phyloP scores from a whole-genome alignment of 2,329 filamentous ascomycete species.

The Ophiosphaerella narmari region DNA sequence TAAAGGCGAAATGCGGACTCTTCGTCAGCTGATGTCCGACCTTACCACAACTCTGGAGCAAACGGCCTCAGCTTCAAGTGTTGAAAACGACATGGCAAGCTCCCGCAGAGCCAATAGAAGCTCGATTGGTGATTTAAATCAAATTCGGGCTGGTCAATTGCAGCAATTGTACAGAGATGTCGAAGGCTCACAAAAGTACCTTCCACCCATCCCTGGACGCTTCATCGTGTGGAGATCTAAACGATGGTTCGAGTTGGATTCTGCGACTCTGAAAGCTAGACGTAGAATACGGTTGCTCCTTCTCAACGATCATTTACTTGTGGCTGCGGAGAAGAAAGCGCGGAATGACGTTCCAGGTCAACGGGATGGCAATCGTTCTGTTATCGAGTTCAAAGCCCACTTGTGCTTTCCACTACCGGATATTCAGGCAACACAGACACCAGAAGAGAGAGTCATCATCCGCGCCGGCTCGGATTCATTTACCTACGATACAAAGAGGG shows the following conservation, averaged over 20 bases:
- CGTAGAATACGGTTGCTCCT: conserved; percentile 89
- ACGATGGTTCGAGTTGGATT: conserved; percentile 94
- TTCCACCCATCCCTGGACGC: conserved; percentile 86
- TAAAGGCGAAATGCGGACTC: conserved; percentile 90
- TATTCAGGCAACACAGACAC: conserved; percentile 86
- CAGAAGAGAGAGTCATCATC: conserved; percentile 72
- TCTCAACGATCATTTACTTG: conserved; percentile 89
- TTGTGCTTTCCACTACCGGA: conserved; percentile 93
- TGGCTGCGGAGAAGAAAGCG: conserved; percentile 93
- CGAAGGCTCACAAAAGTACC: conserved; percentile 96
- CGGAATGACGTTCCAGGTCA: conserved; percentile 69
- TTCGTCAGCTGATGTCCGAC: conserved; percentile 90
- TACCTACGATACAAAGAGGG: conserved; percentile 88
- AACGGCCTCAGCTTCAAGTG: conserved; percentile 49
- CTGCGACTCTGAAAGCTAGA: conserved; percentile 93
- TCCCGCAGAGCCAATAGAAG: conserved; percentile 73
- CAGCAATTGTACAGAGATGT: conserved; percentile 93
- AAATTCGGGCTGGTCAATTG: conserved; percentile 69
- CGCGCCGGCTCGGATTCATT: conserved; percentile 89
- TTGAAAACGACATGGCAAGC: conserved; percentile 43
- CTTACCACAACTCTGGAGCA: conserved; percentile 63
- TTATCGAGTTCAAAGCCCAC: conserved; percentile 81
- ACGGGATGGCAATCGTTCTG: conserved; percentile 46
- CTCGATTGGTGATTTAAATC: conserved; percentile 77
- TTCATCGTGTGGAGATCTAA: conserved; percentile 93